These are phyloP conservation scores for Pleurostoma richardsiae DNA, from an alignment of 2,329 filamentous ascomycete species.

Conservation along the genomic window DNA sequence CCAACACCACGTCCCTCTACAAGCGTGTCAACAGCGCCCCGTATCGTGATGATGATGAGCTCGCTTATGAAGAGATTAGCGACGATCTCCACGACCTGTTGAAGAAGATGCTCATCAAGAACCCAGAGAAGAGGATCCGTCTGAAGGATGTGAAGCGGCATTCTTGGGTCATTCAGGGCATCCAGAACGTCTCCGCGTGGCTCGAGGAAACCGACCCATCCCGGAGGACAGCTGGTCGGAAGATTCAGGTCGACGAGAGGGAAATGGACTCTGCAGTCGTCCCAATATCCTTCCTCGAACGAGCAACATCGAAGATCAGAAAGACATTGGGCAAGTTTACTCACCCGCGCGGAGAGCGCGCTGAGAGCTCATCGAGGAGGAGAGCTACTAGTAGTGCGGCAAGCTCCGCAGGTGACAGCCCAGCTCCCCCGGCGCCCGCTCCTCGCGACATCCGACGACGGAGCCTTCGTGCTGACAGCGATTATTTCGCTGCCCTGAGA, in stretches of 20 bases:
- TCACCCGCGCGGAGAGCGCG: conserved; percentile 52
- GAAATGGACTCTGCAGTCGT: conserved; percentile 90
- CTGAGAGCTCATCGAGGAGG: conserved; percentile 47
- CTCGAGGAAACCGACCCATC: conserved; percentile 91
- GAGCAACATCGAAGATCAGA: conserved; percentile 73
- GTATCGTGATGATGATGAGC: conserved; percentile 71
- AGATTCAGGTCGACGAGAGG: conserved; percentile 85
- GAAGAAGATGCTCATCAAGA: conserved; percentile 75
- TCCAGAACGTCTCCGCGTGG: conserved; percentile 73
- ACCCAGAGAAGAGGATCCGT: conserved; percentile 82
- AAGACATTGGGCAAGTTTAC: conserved; percentile 62
- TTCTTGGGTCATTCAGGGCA: conserved; percentile 79
- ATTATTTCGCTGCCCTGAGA: conserved; percentile 44
- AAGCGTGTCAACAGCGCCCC: conserved; percentile 56
- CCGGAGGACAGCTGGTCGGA: conserved; percentile 70
- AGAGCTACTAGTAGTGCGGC: conserved; percentile 58
- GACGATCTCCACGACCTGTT: conserved; percentile 76
- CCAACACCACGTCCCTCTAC: conserved; percentile 48
- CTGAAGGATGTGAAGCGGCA: conserved; percentile 91
- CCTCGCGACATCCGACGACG: conserved; percentile 47
- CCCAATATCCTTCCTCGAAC: conserved; percentile 80
- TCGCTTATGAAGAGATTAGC: conserved; percentile 82
- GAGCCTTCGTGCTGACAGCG: conserved; percentile 43
- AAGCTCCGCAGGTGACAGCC: conserved; percentile 56
- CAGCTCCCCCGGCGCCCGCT: conserved; percentile 47